Base-by-base conservation (phyloP, 345 rosid species). In the Citrus unshiu region DNA sequence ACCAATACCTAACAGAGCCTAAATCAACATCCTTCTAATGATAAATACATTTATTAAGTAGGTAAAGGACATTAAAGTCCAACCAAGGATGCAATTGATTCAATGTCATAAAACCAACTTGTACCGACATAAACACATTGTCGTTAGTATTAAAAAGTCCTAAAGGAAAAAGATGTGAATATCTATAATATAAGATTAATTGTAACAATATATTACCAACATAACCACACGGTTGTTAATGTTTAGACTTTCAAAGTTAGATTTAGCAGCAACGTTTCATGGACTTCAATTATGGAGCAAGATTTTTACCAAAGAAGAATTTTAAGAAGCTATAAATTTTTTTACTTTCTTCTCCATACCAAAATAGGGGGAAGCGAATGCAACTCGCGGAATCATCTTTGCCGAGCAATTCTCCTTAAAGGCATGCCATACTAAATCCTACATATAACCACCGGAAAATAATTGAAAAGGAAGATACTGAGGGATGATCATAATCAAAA, bases 401-500 rank as follows among this genome's bases (percentile, higher is more conserved):
- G 93, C 98, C 4, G 89, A 82, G 74, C 95, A 93, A 37, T 61
- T 85, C 87, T 91, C 88, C 32, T 79, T 74, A 73, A 93, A 90
- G 79, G 88, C 97, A 82, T 79, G 84, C 89, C 87, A 81, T 76
- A 92, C 85, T 77, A 93, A 79, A 84, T 86, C 91, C 98, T 95
- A 87, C 66, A 65, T 68, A 78, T 14, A 74, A 46, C 70, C 35
- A 25, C 4, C 59, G 16, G 27, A 12, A 75, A 30, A n/a, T 57
- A 79, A 61, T 63, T 80, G 51, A 74, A 49, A 16, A 65, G 61
- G 68, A 73, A 35, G 16, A 61, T 5, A 69, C 9, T 10, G 4
- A 59, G 64, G 9, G 22, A 30, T 1, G 29, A 76, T n/a, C 24
- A 60, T 40, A 59, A 37, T 27, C 39, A 43, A 3, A 57, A 76